These are phyloP conservation scores for Colletotrichum magnum DNA, from an alignment of 2,329 filamentous ascomycete species.

Conservation along the genomic window DNA sequence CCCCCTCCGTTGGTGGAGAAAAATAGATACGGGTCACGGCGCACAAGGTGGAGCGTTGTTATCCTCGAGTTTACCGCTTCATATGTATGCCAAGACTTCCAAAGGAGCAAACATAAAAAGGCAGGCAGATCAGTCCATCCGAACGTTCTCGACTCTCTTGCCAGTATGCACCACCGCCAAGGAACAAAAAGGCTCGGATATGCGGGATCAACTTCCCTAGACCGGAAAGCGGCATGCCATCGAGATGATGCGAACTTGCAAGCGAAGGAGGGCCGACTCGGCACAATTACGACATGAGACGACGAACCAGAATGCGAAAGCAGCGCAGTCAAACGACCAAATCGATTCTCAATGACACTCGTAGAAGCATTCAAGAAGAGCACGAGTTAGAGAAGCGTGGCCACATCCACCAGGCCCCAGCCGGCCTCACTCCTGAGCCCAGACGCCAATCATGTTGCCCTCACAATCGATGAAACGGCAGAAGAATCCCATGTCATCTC, in stretches of 20 bases:
- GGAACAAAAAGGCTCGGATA: constrained; percentile 29
- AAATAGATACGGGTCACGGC: constrained; percentile 14
- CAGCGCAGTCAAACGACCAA: background rate
- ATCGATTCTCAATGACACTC: background rate
- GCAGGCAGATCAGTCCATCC: constrained; percentile 31
- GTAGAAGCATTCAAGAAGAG: background rate
- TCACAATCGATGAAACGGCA: constrained; percentile 55
- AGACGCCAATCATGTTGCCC: constrained; percentile 55
- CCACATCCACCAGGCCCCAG: background rate
- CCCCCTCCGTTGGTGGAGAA: constrained; percentile 38
- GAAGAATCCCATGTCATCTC: constrained; percentile 51
- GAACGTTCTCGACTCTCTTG: constrained; percentile 20
- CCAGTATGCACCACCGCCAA: constrained; percentile 23
- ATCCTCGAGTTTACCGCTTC: constrained; percentile 21
- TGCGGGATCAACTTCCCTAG: constrained; percentile 16
- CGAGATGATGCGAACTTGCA: background rate
- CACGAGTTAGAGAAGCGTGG: no score
- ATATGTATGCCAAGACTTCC: constrained; percentile 33
- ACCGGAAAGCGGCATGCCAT: background rate
- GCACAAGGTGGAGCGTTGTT: constrained; percentile 23
- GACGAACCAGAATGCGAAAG: background rate
- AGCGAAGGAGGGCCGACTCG: background rate
- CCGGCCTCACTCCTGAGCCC: constrained; percentile 47
- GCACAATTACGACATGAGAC: background rate
- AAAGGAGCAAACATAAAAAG: constrained; percentile 33